phyloP scores from a whole-genome alignment of 2,329 filamentous ascomycete genomes.

The Drechslera avenae region DNA sequence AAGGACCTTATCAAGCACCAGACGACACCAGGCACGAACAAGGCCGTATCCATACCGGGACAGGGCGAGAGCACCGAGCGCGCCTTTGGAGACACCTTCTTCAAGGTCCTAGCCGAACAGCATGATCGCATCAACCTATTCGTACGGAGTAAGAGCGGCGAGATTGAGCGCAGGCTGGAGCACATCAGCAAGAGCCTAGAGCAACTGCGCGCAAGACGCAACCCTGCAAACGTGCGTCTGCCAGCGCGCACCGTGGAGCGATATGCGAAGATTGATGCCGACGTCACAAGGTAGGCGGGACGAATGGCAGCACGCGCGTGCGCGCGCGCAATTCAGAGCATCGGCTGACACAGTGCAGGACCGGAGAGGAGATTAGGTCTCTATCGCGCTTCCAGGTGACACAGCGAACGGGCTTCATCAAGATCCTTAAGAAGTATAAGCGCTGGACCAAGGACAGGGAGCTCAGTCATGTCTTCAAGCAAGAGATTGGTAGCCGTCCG shows the following conservation, averaged over 20 bases:
- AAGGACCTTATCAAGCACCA: conserved; percentile 83
- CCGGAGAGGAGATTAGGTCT: conserved; percentile 72
- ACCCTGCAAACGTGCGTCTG: conserved; percentile 33
- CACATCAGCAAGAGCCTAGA: conserved; percentile 49
- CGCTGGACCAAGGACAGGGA: conserved; percentile 80
- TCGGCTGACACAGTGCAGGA: conserved; percentile 48
- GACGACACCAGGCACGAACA: conserved; percentile 72
- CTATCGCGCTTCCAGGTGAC: conserved; percentile 74
- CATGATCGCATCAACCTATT: conserved; percentile 80
- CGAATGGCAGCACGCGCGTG: neutral
- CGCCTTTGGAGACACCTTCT: conserved; percentile 74
- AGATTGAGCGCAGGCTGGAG: conserved; percentile 70
- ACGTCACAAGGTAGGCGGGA: conserved; percentile 51
- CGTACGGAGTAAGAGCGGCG: conserved; percentile 77
- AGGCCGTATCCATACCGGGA: conserved; percentile 75
- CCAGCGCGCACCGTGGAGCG: conserved; percentile 55
- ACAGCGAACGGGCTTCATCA: conserved; percentile 77
- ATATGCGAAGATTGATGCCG: conserved; percentile 58
- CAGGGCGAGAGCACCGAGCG: conserved; percentile 61
- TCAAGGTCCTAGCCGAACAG: conserved; percentile 71
- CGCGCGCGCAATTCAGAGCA: neutral
- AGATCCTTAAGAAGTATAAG: conserved; percentile 85
- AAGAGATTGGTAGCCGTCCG: conserved; percentile 67
- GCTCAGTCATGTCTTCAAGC: conserved; percentile 68
- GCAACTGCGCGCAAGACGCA: conserved; percentile 35